phyloP scores from a whole-genome alignment of 805 yeast species.

The Myxozyma geophila region DNA sequence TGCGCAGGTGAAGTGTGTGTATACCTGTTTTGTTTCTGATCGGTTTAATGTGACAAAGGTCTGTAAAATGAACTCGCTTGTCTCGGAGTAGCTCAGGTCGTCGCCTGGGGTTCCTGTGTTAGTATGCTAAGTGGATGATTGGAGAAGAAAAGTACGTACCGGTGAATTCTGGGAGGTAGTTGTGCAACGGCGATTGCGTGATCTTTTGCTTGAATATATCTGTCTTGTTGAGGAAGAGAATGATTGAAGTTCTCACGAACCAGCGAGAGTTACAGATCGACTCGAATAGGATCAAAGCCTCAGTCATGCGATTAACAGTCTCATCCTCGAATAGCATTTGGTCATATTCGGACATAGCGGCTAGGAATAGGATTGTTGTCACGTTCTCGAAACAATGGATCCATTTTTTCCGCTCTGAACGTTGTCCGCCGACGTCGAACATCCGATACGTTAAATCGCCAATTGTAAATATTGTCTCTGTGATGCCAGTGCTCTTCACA shows the following conservation, averaged over 20 bases:
- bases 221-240: constrained; percentile 84
- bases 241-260: constrained; percentile 85
- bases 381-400: constrained; percentile 91
- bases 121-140: neutral
- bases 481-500: constrained; percentile 93
- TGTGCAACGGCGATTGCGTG: constrained; percentile 57
- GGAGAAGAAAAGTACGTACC: constrained; percentile 3
- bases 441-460: constrained; percentile 71
- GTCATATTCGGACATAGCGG: constrained; percentile 91
- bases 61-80: constrained; percentile 70
- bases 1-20: constrained; percentile 93
- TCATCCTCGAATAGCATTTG: constrained; percentile 90
- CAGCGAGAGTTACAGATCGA: constrained; percentile 82
- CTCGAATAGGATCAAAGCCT: constrained; percentile 81
- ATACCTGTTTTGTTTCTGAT: constrained; percentile 70
- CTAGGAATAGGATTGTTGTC: constrained; percentile 83
- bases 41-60: constrained; percentile 67
- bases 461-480: constrained; percentile 79
- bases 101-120: constrained; percentile 52
- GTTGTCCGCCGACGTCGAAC: constrained; percentile 95
- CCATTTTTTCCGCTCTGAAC: constrained; percentile 92
- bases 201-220: constrained; percentile 81
- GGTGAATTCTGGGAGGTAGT: constrained; percentile 76
- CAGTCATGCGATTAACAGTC: constrained; percentile 86
- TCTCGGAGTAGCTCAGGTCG: constrained; percentile 66